Evolutionary conservation across 1,284 basidiomycete species (phyloP), one percentile per base, ranked within the genome.

Genomic region (Heterobasidion parviporum): DNA sequence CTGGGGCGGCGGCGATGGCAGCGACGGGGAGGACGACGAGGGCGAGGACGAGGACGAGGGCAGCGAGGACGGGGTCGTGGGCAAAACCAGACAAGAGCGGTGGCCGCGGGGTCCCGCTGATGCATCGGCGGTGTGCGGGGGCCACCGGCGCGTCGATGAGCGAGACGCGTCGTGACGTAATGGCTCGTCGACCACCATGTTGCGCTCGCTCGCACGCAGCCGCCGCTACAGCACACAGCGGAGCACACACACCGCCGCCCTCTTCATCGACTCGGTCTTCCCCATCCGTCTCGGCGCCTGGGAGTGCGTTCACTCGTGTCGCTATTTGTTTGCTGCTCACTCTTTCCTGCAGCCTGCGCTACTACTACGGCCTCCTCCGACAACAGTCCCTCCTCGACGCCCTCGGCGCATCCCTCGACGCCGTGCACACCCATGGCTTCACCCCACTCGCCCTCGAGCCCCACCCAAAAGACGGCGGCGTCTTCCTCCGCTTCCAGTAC

Each of bases 401-500:
- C 32, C 67, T 90, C 15, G 66, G 44, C 63, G 71, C 6, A 73
- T 80, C 43, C 70, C 9, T 47, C n/a, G 69, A 74, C 8, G 60
- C 66, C 15, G 73, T 87, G 32, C 74, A 78, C 43, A 65, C 74
- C 0, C 76, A 83, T 59, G 73, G 70, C 41, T 89, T 91, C 65
- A 70, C 74, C 41, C 67, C 88, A 16, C 60, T 83, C 8, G 77
- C 78, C 20, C 59, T 89, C 6, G 75, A 87, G 53, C 82, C 83
- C 12, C 78, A 85, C 59, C 68, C 70, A 54, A 94, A 94, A 64
- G 91, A 92, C 59, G 91, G 92, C 7, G 94, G 94, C 8, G 87
- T 93, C 4, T 95, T 95, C 67, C 83, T 94, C 54, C 81, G 80
- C 50, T 94, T 94, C 69, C 74, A 76, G 18, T 95, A 89, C 64